Base-by-base conservation (phyloP, 169 alveolate species). In the Plasmodium vinckei region DNA sequence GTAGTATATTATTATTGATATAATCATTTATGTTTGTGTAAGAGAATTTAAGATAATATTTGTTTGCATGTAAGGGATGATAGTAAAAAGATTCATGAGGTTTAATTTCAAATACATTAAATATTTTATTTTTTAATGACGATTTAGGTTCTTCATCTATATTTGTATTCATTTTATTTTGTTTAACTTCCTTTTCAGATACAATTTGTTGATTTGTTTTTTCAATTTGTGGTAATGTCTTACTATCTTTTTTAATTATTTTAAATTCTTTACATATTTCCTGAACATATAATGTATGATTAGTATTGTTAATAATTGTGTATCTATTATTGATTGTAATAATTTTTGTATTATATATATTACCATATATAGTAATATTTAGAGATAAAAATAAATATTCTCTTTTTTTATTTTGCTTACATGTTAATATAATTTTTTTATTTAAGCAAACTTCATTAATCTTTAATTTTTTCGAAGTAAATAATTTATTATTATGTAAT, bases 81-180 rank as follows among this genome's bases (percentile, higher is more conserved):
- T 77, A 77, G 17, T 77, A 77, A 77, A 63, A 77, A 23, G 88
- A 77, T 27, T 77, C 88, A 23, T 64, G 27, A 9, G 88, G 88
- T 46, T 77, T 77, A 9, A 77, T 77, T 49, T 23, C 46, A 5
- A 77, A 33, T 3, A 77, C 33, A 23, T 65, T 65, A 27, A 17
- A 46, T 65, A 12, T 54, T 23, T 60, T 60, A 9, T 39, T 39
- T 17, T 15, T n/a, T 15, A 13, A 0, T 1, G 9, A n/a, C 0
- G 2, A 5, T 5, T 39, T 44, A 0, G 12, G 15, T 27, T 57
- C 13, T 2, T n/a, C n/a, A 10, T 5, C 5, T 7, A 19, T 49
- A 0, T 21, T 9, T 7, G 6, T 21, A 23, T 17, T n/a, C 51
- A 47, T 19, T 46, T 7, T 53, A 15, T 7, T 27, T 69, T 6